phyloP scores from a whole-genome alignment of 2,329 filamentous ascomycete genomes.

The Blastomyces percursus region DNA sequence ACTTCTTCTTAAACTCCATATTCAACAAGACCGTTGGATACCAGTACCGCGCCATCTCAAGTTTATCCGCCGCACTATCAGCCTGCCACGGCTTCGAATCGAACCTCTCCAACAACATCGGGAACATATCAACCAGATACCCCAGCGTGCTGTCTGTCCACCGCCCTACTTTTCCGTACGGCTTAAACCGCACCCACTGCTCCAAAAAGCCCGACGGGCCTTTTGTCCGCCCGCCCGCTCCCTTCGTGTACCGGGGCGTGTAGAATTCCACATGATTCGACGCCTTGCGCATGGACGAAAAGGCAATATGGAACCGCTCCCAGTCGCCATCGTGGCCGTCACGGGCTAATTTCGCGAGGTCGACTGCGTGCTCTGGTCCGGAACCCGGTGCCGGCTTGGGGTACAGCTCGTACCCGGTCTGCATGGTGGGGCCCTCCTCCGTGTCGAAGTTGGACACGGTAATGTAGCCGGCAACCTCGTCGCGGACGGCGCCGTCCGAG shows the following conservation, averaged over 20 bases:
- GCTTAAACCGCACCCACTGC: constrained; percentile 55
- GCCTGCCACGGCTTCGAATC: constrained; percentile 18
- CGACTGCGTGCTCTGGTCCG: constrained; percentile 1
- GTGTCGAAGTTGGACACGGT: constrained; percentile 52
- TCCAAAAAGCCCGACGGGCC: constrained; percentile 38
- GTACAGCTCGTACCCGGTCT: constrained; percentile 44
- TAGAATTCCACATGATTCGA: constrained; percentile 42
- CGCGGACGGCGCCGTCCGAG: constrained; percentile 32
- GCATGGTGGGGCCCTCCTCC: constrained; percentile 48
- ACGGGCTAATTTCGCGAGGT: constrained; percentile 32
- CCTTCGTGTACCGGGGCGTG: constrained; percentile 30
- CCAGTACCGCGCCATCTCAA: constrained; percentile 44
- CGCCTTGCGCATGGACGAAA: constrained; percentile 36
- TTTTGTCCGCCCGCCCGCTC: constrained; percentile 10
- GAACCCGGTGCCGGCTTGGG: constrained; percentile 33
- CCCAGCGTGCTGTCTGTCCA: constrained; percentile 56
- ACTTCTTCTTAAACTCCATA: constrained; percentile 61
- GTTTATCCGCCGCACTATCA: constrained; percentile 24
- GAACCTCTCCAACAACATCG: constrained; percentile 50
- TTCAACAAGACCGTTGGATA: constrained; percentile 67
- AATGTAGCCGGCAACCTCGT: constrained; percentile 54
- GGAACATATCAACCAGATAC: constrained; percentile 58
- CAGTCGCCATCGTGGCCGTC: constrained; percentile 37
- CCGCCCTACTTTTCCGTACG: constrained; percentile 30
- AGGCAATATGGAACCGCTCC: constrained; percentile 26